These are phyloP conservation scores for Aspergillus ostianus DNA, from an alignment of 495 filamentous ascomycete species.

Conservation along the genomic window DNA sequence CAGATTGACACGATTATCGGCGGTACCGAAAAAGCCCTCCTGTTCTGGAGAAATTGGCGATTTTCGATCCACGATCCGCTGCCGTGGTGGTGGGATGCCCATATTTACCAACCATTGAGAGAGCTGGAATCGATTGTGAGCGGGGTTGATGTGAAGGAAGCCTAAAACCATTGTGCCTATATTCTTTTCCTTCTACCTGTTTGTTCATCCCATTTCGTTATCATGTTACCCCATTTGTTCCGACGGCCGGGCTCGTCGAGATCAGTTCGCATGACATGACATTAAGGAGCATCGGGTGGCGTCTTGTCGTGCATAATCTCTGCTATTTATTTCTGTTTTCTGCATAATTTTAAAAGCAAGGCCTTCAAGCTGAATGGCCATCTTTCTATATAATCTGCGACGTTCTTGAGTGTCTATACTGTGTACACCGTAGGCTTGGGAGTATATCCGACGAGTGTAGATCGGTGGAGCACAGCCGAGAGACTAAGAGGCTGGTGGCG, in stretches of 20 bases:
- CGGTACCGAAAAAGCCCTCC: slow-evolving; percentile 13
- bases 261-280: background rate
- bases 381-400: background rate
- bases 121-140: slow-evolving; percentile 31
- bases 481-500: background rate
- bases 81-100: slow-evolving; percentile 49
- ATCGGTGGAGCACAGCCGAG: slow-evolving; percentile 2
- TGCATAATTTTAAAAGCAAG: background rate
- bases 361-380: background rate
- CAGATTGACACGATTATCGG: slow-evolving; percentile 10
- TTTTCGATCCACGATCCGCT: slow-evolving; percentile 39
- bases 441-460: background rate
- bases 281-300: slow-evolving; percentile 6
- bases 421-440: too few species aligned
- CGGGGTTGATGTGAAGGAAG: slow-evolving; percentile 15
- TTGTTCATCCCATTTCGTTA: background rate
- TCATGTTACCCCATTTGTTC: background rate
- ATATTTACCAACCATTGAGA: slow-evolving; percentile 37
- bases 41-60: slow-evolving; percentile 36
- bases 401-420: too few species aligned
- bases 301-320: background rate
- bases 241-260: background rate
- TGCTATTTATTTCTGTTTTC: background rate
- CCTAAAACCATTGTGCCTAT: background rate
- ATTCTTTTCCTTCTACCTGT: background rate